Evolutionary conservation across 345 rosid genomes (phyloP).

Genomic region (Balakata baccata): DNA sequence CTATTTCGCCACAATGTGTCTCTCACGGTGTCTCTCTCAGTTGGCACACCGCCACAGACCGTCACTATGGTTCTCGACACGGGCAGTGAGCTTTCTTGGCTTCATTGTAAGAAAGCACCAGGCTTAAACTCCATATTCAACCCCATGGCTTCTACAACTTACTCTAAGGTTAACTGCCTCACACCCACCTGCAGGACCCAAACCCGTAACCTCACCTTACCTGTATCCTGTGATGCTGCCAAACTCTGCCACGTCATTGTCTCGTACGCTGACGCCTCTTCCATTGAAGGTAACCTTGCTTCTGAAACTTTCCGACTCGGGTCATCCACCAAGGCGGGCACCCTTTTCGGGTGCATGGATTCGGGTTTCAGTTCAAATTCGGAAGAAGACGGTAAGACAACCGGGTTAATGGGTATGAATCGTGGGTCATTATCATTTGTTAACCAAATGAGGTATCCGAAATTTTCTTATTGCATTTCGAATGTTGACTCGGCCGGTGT

Average conservation of each 20-base stretch:
- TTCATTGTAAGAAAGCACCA: slow-evolving; percentile 43
- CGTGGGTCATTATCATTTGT: slow-evolving; percentile 72
- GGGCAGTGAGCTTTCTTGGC: slow-evolving; percentile 81
- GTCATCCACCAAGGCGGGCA: slow-evolving; percentile 34
- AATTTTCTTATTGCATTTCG: slow-evolving; percentile 82
- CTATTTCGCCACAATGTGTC: slow-evolving; percentile 53
- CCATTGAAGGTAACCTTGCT: slow-evolving; percentile 60
- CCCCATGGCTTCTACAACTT: slow-evolving; percentile 46
- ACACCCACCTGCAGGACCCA: slow-evolving; percentile 46
- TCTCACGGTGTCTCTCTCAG: slow-evolving; percentile 54
- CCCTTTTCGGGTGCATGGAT: slow-evolving; percentile 75
- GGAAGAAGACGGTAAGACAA: slow-evolving; percentile 56
- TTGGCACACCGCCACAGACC: slow-evolving; percentile 64
- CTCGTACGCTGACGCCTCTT: slow-evolving; percentile 58
- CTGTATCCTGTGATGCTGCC: slow-evolving; percentile 46
- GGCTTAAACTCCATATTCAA: slow-evolving; percentile 35
- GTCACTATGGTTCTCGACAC: slow-evolving; percentile 72
- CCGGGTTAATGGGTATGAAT: slow-evolving; percentile 85
- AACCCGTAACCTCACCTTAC: slow-evolving; percentile 47
- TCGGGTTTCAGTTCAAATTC: slow-evolving; percentile 55
- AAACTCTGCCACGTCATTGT: slow-evolving; percentile 49
- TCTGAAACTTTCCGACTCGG: slow-evolving; percentile 49
- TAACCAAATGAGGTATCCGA: slow-evolving; percentile 57
- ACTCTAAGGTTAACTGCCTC: slow-evolving; percentile 42
- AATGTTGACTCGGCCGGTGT: slow-evolving; percentile 62